Conservation (phyloP, 2,329 filamentous ascomycete species). For the Monilinia aucupariae region DNA sequence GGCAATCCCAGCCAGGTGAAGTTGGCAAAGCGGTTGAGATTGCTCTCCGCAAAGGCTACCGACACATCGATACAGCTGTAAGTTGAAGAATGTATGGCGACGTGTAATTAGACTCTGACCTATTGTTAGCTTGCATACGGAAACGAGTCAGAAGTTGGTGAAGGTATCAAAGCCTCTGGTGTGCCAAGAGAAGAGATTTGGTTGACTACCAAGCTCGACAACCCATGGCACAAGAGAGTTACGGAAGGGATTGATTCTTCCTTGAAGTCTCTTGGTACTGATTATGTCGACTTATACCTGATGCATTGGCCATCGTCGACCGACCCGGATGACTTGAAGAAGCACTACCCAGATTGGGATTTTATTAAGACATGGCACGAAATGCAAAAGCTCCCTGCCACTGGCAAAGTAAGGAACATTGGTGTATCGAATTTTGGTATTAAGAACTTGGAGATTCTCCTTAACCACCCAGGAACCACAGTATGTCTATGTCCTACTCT, state of each 20-base stretch:
- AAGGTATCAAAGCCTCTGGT: conserved; percentile 60
- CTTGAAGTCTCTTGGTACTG: conserved; percentile 54
- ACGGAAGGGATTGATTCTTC: conserved; percentile 55
- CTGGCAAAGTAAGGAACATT: conserved; percentile 72
- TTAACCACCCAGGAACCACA: conserved; percentile 60
- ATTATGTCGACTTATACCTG: conserved; percentile 66
- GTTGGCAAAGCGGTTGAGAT: conserved; percentile 66
- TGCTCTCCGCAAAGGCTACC: conserved; percentile 63
- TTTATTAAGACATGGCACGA: conserved; percentile 74
- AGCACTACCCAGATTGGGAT: conserved; percentile 72
- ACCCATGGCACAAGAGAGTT: conserved; percentile 69
- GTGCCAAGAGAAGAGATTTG: conserved; percentile 62
- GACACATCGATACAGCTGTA: conserved; percentile 61
- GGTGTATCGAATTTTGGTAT: conserved; percentile 85
- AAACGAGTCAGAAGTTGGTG: conserved; percentile 66
- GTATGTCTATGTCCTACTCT: conserved; percentile 35
- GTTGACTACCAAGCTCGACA: conserved; percentile 78
- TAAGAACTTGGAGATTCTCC: conserved; percentile 70
- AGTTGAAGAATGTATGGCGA: conserved; percentile 21
- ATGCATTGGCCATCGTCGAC: conserved; percentile 68
- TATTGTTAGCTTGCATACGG: conserved; percentile 57
- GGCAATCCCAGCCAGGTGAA: conserved; percentile 65
- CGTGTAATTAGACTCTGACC: conserved; percentile 2
- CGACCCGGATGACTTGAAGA: conserved; percentile 51
- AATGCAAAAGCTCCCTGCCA: conserved; percentile 63